These are phyloP conservation scores for Saturnispora quitensis DNA, from an alignment of 805 yeast genomes.

Conservation along the genomic window DNA sequence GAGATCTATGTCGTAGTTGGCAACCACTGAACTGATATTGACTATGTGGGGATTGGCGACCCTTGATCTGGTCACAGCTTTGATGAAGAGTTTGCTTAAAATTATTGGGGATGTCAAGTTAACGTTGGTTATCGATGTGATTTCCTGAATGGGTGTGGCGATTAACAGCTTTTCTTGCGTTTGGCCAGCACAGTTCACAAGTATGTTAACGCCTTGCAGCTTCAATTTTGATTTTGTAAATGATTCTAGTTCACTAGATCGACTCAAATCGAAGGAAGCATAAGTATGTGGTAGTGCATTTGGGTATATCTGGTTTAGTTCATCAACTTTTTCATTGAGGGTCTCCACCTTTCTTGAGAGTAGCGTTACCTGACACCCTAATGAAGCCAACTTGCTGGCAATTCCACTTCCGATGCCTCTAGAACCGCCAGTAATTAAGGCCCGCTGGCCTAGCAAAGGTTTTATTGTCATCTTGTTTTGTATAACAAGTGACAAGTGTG, in stretches of 20 bases:
- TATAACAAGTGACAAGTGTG: no score
- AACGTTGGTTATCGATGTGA: slow-evolving; percentile 38
- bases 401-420: slow-evolving; percentile 56
- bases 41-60: slow-evolving; percentile 35
- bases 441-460: slow-evolving; percentile 22
- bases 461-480: neutral
- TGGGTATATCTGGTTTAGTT: slow-evolving; percentile 16
- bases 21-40: slow-evolving; percentile 60
- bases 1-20: slow-evolving; percentile 23
- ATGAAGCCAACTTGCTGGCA: slow-evolving; percentile 38
- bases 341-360: slow-evolving; percentile 37
- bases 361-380: slow-evolving; percentile 46
- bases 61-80: slow-evolving; percentile 36
- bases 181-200: slow-evolving; percentile 61
- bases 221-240: slow-evolving; percentile 14
- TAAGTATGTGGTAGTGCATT: slow-evolving; percentile 23
- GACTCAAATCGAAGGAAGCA: slow-evolving; percentile 28
- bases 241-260: slow-evolving; percentile 11
- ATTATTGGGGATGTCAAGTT: slow-evolving; percentile 58
- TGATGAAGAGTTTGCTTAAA: slow-evolving; percentile 42
- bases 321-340: slow-evolving; percentile 24
- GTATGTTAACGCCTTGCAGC: slow-evolving; percentile 33
- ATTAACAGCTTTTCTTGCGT: slow-evolving; percentile 47
- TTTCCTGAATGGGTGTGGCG: slow-evolving; percentile 32
- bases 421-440: slow-evolving; percentile 61